phyloP scores from a whole-genome alignment of 306 rosid species.

The Cucumis hystrix region DNA sequence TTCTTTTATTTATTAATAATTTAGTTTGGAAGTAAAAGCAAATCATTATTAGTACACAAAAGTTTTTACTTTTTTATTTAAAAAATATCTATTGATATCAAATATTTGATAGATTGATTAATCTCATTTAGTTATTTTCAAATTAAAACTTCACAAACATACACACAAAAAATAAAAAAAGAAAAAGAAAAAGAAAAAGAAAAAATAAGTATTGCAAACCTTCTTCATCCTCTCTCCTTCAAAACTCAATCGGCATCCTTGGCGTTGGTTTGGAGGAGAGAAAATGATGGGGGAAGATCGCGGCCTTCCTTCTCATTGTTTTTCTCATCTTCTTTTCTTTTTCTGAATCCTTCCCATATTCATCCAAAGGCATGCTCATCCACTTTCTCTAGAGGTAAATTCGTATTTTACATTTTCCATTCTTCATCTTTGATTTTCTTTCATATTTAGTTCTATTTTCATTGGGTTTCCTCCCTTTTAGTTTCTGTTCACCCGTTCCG shows the following conservation, averaged over 20 bases:
- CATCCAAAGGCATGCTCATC: background rate
- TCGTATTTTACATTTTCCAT: background rate
- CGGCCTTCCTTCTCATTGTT: background rate
- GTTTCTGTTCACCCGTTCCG: background rate
- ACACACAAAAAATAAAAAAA: background rate
- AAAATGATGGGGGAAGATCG: slow-evolving; percentile 6
- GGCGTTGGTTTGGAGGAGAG: background rate
- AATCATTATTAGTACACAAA: too few species aligned
- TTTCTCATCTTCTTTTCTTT: background rate
- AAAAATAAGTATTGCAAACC: background rate
- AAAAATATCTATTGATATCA: too few species aligned
- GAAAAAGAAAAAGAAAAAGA: background rate
- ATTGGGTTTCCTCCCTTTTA: background rate
- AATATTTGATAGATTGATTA: too few species aligned
- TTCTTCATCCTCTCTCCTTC: background rate
- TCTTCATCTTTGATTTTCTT: background rate
- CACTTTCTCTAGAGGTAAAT: background rate
- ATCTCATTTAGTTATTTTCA: background rate
- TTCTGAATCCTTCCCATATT: background rate
- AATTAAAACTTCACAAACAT: background rate
- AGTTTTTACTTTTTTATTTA: too few species aligned
- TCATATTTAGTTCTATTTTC: background rate
- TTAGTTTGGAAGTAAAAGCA: too few species aligned
- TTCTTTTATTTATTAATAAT: too few species aligned
- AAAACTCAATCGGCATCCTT: background rate